Base-by-base conservation (phyloP, 306 rosid genomes). In the Hippophae rhamnoides region DNA sequence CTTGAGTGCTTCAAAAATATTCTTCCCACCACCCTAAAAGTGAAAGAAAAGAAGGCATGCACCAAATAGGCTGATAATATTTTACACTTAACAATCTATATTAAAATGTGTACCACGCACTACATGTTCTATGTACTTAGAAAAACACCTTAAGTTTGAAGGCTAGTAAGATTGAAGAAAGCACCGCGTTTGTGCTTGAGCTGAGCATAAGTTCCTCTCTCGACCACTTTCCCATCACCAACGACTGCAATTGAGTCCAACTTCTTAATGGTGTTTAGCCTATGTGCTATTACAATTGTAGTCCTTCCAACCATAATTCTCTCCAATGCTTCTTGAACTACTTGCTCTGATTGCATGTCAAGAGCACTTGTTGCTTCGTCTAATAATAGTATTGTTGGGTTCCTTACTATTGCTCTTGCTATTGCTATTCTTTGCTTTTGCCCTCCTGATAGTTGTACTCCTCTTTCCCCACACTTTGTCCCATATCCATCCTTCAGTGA, bases 361-460 rank as follows among this genome's bases (percentile, higher is more conserved):
- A 92, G 65, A 31, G 96, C 96, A 60, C 96, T 92, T 41, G 99
- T 92, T 80, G 99, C 99, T 54, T 87, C 99, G 44, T 92, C 96
- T 1, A 92, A 70, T 46, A 92, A 62, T 8, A 92, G 65, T 57
- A 92, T 78, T 1, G 64, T 87, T 44, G 98, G 96, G 67, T 79
- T 85, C 54, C 98, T 50, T 23, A 92, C 78, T 76, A 92, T 92
- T 49, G 98, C 98, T 53, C 96, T 80, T 63, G 99, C 96, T 47
- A 92, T 87, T 61, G 93, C 95, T 57, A 92, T 77, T 72, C 99
- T 82, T 48, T 92, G 99, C 70, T 92, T 92, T 62, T 92, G 96
- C 7, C 99, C 99, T 60, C 99, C 99, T 42, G 99, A 92, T 10
- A 92, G 67, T 52, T 92, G 96, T 49, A 88, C 95, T 13, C 99